Percentiles rank a stretch among this genome's conserved stretches.
phyloP scores from a whole-genome alignment of 495 filamentous ascomycete species.

The Sordaria brevicollis region DNA sequence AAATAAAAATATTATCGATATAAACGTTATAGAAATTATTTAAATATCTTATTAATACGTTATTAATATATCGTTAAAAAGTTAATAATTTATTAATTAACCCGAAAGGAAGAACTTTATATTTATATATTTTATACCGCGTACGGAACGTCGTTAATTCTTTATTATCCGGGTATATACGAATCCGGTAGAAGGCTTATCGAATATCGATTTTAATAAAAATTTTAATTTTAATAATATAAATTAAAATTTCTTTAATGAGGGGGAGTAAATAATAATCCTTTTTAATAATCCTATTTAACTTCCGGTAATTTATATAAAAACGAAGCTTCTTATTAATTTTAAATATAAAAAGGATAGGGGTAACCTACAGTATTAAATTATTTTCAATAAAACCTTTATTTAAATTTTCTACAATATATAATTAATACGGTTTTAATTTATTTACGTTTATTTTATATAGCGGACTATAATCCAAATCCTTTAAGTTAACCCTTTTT shows the following conservation, averaged over 20 bases:
- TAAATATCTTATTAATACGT: constrained; percentile 12
- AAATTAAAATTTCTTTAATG: constrained; percentile 36
- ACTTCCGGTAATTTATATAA: constrained; percentile 34
- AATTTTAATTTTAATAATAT: constrained; percentile 17
- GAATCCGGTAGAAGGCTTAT: constrained; percentile 9
- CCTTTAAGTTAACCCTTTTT: no score
- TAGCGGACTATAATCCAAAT: constrained; percentile 6
- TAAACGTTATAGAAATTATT: constrained; percentile 8
- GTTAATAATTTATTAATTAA: constrained; percentile 16
- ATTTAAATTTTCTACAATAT: constrained; percentile 1
- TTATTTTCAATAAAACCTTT: constrained; percentile 4
- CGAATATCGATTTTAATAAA: constrained; percentile 37
- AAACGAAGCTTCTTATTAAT: constrained; percentile 21
- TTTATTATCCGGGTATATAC: constrained; percentile 22
- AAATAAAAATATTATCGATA: constrained; percentile 5
- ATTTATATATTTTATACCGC: constrained; percentile 19
- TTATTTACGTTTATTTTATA: constrained; percentile 19
- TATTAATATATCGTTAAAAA: constrained; percentile 24
- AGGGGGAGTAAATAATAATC: constrained; percentile 35
- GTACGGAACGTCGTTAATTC: constrained; percentile 23
- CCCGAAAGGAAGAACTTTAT: constrained; percentile 24
- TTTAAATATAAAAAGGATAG: constrained; percentile 31
- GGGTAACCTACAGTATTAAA: no score
- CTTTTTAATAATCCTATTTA: constrained; percentile 34
- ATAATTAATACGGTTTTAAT: constrained; percentile 7